These are phyloP conservation scores for Blepharisma stoltei DNA, from an alignment of 73 alveolate genomes.

Conservation along the genomic window DNA sequence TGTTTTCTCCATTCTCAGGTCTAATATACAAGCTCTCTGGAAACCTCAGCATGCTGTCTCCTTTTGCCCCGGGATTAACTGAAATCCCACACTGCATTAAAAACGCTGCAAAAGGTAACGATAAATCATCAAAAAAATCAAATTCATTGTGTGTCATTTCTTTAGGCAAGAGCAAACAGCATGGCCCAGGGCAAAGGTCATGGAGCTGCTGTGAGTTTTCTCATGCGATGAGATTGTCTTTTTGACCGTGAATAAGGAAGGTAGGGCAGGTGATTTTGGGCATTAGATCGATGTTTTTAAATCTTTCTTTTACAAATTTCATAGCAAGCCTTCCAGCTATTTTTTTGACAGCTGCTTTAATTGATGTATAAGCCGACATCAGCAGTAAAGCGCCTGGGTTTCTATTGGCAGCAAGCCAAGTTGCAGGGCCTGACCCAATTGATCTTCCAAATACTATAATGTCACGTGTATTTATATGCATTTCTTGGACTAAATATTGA, in stretches of 20 bases:
- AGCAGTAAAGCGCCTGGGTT: conserved; percentile 68
- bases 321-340: conserved; percentile 57
- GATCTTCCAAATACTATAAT: conserved; percentile 83
- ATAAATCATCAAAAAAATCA: conserved; percentile 65
- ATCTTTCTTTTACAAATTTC: conserved; percentile 69
- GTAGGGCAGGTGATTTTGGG: conserved; percentile 84
- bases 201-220: conserved; percentile 75
- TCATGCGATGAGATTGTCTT: conserved; percentile 83
- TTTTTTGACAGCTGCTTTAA: conserved; percentile 66
- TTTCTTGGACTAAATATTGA: conserved; percentile 8
- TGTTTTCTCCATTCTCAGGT: too few relatives aligned
- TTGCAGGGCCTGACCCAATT: conserved; percentile 90
- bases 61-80: neutral
- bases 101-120: neutral
- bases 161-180: conserved; percentile 68
- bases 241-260: conserved; percentile 89
- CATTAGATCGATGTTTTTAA: conserved; percentile 67
- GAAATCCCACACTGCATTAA: neutral
- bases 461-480: conserved; percentile 45
- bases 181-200: conserved; percentile 75
- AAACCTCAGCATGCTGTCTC: too few relatives aligned
- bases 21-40: too few relatives aligned
- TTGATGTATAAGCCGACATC: conserved; percentile 79
- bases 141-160: conserved; percentile 89
- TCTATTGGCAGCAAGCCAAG: conserved; percentile 64